phyloP scores from a whole-genome alignment of 129 eudicot genomes.

The Arctium minus region DNA sequence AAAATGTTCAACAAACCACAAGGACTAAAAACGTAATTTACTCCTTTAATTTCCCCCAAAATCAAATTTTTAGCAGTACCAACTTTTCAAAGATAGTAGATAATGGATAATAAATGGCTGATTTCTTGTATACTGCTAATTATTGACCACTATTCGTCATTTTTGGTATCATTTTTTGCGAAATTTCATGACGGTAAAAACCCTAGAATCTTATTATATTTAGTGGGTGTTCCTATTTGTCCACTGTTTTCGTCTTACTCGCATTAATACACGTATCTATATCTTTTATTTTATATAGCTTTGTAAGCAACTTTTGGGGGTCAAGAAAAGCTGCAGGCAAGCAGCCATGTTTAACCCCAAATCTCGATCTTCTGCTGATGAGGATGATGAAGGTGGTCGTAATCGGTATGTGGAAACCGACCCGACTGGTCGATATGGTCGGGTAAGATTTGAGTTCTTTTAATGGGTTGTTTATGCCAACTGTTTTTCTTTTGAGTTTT shows the following conservation, averaged over 20 bases:
- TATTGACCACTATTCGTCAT: conserved; percentile 33
- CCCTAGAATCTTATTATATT: conserved; percentile 26
- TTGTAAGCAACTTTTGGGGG: conserved; percentile 22
- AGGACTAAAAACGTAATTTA: too few relatives aligned
- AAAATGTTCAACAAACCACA: too few relatives aligned
- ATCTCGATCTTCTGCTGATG: conserved; percentile 27
- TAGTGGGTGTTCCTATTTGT: conserved; percentile 21
- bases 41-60: background rate
- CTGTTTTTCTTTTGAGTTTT: background rate
- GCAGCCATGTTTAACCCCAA: conserved; percentile 39
- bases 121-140: conserved; percentile 33
- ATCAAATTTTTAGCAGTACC: background rate
- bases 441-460: conserved; percentile 49
- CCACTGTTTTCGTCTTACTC: conserved; percentile 21
- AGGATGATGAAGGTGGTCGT: conserved; percentile 28
- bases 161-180: conserved; percentile 39
- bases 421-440: conserved; percentile 85
- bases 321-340: conserved; percentile 15
- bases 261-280: conserved; percentile 21
- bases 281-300: conserved; percentile 17
- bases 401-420: conserved; percentile 63
- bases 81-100: conserved; percentile 30
- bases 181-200: conserved; percentile 34
- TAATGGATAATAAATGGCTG: conserved; percentile 17
- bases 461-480: conserved; percentile 5